These are phyloP conservation scores for Westerdykella ornata DNA, from an alignment of 2,329 filamentous ascomycete genomes.

Conservation along the genomic window DNA sequence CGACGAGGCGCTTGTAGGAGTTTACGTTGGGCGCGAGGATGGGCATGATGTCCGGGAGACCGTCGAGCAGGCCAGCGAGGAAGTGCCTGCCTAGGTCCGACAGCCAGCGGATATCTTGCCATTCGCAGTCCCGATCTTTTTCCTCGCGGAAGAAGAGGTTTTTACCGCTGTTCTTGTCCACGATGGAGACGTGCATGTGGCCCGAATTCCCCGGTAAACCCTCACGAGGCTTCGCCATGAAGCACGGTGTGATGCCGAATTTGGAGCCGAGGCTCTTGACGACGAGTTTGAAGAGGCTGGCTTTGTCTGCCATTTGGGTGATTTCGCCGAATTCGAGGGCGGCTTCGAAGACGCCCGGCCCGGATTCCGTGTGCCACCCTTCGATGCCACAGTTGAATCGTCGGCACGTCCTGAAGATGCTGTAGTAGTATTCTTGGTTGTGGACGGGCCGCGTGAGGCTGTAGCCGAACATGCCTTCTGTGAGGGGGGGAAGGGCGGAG, in stretches of 20 bases:
- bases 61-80: conserved; percentile 80
- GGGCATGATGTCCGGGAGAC: conserved; percentile 92
- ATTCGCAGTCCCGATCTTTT: conserved; percentile 58
- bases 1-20: conserved; percentile 94
- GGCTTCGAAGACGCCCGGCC: conserved; percentile 91
- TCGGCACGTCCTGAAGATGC: conserved; percentile 72
- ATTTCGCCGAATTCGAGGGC: conserved; percentile 86
- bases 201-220: conserved; percentile 91
- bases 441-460: conserved; percentile 79
- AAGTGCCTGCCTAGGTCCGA: conserved; percentile 90
- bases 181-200: conserved; percentile 89
- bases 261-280: conserved; percentile 84
- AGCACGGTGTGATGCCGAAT: conserved; percentile 89
- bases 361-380: conserved; percentile 93
- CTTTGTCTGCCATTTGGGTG: conserved; percentile 82
- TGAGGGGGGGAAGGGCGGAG: conserved; percentile 67
- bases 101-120: conserved; percentile 60
- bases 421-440: conserved; percentile 89
- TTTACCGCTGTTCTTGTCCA: conserved; percentile 63
- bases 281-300: conserved; percentile 87
- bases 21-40: conserved; percentile 91
- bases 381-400: conserved; percentile 77
- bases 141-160: conserved; percentile 75
- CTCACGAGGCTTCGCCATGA: conserved; percentile 95
- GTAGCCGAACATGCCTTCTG: conserved; percentile 95